Evolutionary conservation across 192 early-diverging fungal genomes (phyloP).

Genomic region (Umbelopsis ramanniana): DNA sequence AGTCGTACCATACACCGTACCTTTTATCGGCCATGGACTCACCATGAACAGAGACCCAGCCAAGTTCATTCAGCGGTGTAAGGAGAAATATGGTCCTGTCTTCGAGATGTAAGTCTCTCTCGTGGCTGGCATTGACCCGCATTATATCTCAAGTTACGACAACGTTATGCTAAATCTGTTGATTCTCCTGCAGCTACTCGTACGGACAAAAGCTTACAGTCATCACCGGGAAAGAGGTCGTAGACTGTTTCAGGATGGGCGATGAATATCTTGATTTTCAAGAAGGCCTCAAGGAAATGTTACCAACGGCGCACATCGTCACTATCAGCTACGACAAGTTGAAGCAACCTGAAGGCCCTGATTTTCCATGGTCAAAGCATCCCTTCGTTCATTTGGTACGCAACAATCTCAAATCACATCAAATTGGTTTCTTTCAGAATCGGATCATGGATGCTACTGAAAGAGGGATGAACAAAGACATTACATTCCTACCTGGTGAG

Average conservation of each 20-base stretch:
- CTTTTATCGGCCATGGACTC: conserved; percentile 28
- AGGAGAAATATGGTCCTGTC: conserved; percentile 18
- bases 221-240: background rate
- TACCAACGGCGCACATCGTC: background rate
- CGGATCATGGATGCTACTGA: conserved; percentile 20
- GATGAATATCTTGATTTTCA: background rate
- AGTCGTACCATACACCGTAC: conserved; percentile 19
- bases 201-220: background rate
- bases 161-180: background rate
- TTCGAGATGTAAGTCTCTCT: conserved; percentile 11
- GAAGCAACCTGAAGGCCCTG: conserved; percentile 1
- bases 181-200: conserved; percentile 4
- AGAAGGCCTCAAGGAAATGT: background rate
- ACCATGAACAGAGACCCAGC: conserved; percentile 4
- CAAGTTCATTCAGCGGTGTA: conserved; percentile 25
- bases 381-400: background rate
- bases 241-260: conserved; percentile 3
- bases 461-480: background rate
- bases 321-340: background rate
- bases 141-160: background rate
- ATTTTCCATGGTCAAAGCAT: background rate
- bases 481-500: conserved; percentile 1
- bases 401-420: conserved; percentile 26
- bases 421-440: conserved; percentile 18
- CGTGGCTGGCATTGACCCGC: too few relatives aligned